Conservation (phyloP, 495 filamentous ascomycete species). For the Penicillium verhagenii region DNA sequence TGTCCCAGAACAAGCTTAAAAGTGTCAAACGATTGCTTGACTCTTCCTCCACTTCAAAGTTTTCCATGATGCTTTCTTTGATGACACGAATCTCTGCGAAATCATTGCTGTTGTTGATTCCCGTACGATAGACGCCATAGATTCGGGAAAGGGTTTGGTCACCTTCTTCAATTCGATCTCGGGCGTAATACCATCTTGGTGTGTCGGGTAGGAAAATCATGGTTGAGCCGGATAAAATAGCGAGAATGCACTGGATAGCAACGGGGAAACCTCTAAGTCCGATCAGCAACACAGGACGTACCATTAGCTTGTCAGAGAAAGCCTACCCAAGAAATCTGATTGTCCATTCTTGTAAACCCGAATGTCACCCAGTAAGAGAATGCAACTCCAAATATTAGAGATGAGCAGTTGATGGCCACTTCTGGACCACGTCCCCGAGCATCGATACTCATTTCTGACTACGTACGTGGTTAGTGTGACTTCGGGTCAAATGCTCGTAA, state of each 20-base stretch:
- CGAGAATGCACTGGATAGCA: slow-evolving; percentile 35
- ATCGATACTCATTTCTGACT: background rate
- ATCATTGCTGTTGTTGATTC: background rate
- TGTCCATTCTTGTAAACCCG: slow-evolving; percentile 23
- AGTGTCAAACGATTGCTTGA: slow-evolving; percentile 14
- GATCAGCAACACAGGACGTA: background rate
- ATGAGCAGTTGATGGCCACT: slow-evolving; percentile 13
- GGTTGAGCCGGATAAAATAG: slow-evolving; percentile 22
- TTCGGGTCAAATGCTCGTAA: background rate
- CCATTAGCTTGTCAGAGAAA: background rate
- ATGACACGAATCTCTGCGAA: slow-evolving; percentile 5
- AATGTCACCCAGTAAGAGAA: slow-evolving; percentile 7
- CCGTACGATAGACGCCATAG: slow-evolving; percentile 14
- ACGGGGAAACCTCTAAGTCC: slow-evolving; percentile 32
- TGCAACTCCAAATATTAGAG: slow-evolving; percentile 18
- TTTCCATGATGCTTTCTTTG: slow-evolving; percentile 18
- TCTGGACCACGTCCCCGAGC: slow-evolving; percentile 12
- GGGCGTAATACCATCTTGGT: slow-evolving; percentile 41
- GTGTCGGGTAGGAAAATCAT: slow-evolving; percentile 39
- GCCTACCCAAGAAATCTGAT: slow-evolving; percentile 24
- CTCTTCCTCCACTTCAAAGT: slow-evolving; percentile 14
- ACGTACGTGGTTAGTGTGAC: background rate
- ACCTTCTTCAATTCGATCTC: slow-evolving; percentile 31
- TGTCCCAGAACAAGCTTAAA: slow-evolving; percentile 24
- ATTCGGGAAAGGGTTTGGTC: slow-evolving; percentile 29